Base-by-base conservation (phyloP, 495 filamentous ascomycete species). In the Halenospora varia region DNA sequence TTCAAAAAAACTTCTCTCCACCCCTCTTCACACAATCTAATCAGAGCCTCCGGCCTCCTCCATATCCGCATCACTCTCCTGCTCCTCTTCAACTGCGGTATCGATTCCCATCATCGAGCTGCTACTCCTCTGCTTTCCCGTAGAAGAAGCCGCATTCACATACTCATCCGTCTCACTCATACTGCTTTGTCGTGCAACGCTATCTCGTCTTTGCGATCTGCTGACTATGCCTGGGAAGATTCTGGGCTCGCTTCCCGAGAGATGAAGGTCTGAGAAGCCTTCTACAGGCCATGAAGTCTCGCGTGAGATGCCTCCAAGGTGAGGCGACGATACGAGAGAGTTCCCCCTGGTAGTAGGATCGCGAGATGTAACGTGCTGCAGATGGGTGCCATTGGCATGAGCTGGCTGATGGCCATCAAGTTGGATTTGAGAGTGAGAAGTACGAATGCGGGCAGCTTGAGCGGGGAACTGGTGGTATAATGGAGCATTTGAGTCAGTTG, bases 141-240 rank as follows among this genome's bases (percentile, higher is more conserved):
- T 9, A 11, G 25, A 51, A 9, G 22, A 8, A 23, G 11, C 20
- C 10, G 19, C 6, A 17, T 6, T 17, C 3, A 11, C 20, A 13
- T 56, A 10, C 1, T 62, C 63, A 51, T 62, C 59, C 22, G 51
- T 59, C 39, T 66, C 63, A 35, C 54, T 57, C 56, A 51, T 49
- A 19, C 61, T 62, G 17, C 52, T 47, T 39, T 66, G 23, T 42
- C 60, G 62, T 0, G 35, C 58, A 11, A 70, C 53, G 67, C 78
- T 87, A 46, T 73, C 70, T 49, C 73, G 73, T 49, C 80, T 73
- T 39, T 76, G 77, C 53, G 76, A 77, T 51, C 84, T 77, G 63
- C 85, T 81, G 20, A 90, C 77, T 48, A 89, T 77, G 2, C 88
- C 87, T 0, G 88, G 88, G 68, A 89, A 88, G 44, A 89, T 87